Evolutionary conservation across 352 stramenopile species (phyloP), one percentile per base, ranked within the genome.

Genomic region (Pythium grandisporangium): DNA sequence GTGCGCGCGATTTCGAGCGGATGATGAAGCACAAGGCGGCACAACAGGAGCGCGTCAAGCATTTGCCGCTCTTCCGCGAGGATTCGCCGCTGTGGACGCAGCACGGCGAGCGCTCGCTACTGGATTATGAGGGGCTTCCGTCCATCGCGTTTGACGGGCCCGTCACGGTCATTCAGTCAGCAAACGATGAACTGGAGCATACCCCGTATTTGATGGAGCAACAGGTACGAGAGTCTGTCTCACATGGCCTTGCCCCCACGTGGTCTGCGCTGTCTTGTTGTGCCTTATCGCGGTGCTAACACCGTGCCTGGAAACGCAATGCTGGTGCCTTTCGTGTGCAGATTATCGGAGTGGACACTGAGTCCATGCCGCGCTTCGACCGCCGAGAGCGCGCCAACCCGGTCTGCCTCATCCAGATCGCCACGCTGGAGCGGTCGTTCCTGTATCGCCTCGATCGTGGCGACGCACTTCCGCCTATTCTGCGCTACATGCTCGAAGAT

Each of bases 381-480:
- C 68, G 66, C 19, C 63, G 66, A 26, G 65, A 73, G 40, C 55
- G 57, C 22, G 45, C 51, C 30, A 88, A 85, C 46, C 79, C 79
- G 14, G 75, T 90, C 37, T 84, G 71, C 24, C 59, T 93, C 7
- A 72, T 93, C 43, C 79, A 90, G 51, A 44, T 93, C 34, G 73
- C 76, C 38, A 89, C 73, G 27, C 59, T 90, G 34, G 79, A 90
- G 3, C 56, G 61, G 7, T 73, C 76, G 16, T 85, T 88, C 33
- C 41, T 93, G 10, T 93, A 90, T 39, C 58, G 79, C 4, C 51
- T 93, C 37, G 53, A 68, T 37, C 72, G 69, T 4, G 64, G 63
- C 0, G 53, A 73, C 8, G 48, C 63, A 37, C 53, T 85, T 24
- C 71, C 77, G 19, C 69, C 79, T 6, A 47, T 74, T 33, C 51